A percentile compares a stretch with the other conserved stretches of the same genome.
phyloP scores from a whole-genome alignment of 192 early-diverging fungal species.

The Rhizoclosmatium sp. region DNA sequence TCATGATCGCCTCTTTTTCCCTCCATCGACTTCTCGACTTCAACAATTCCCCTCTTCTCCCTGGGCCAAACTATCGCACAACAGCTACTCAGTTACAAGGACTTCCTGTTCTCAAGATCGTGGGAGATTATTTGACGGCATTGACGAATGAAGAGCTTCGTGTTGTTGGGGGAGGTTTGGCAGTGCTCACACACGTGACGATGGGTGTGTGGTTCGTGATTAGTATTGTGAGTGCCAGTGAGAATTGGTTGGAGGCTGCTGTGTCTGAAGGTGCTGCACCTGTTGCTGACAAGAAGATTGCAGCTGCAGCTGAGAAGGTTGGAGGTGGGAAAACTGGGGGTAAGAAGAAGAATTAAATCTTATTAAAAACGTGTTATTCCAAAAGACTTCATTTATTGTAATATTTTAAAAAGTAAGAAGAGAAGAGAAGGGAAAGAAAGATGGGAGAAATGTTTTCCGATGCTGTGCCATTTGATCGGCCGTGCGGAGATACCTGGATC shows the following conservation, averaged over 20 bases:
- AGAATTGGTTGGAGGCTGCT: neutral
- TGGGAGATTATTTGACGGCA: neutral
- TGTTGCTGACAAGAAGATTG: no score
- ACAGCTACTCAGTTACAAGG: neutral
- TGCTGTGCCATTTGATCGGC: neutral
- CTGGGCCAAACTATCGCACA: neutral
- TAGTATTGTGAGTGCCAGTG: conserved; percentile 1
- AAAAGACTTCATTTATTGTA: no score
- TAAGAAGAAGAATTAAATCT: no score
- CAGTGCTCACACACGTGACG: neutral
- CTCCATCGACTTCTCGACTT: neutral
- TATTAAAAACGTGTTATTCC: no score
- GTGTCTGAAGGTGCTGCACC: no score
- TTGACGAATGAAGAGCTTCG: neutral
- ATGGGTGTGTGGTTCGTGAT: conserved; percentile 16
- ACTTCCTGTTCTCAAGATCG: neutral
- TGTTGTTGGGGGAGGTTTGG: neutral
- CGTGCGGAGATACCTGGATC: neutral
- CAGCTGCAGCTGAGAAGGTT: no score
- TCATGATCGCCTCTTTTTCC: neutral
- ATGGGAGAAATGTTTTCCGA: neutral
- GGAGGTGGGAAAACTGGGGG: no score
- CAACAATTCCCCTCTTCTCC: neutral
- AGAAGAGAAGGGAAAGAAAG: neutral
- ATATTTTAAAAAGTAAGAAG: neutral